These are phyloP conservation scores for Vachellia pachyceras DNA, from an alignment of 306 rosid genomes.

Conservation along the genomic window DNA sequence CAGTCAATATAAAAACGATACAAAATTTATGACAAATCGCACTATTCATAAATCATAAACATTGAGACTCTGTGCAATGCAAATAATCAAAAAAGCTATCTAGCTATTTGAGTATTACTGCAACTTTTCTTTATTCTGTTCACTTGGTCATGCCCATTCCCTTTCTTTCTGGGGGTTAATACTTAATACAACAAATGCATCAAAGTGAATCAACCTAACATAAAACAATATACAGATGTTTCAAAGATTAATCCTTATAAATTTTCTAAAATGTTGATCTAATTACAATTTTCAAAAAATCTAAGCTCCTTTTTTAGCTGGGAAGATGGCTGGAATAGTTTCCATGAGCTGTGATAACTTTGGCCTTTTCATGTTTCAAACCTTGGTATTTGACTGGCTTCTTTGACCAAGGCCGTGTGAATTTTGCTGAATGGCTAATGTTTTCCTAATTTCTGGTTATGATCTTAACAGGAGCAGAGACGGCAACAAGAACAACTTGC, in stretches of 20 bases:
- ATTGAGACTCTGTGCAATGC: neutral
- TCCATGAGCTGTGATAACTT: slow-evolving; percentile 12
- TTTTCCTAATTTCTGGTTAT: slow-evolving; percentile 2
- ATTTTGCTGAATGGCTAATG: neutral
- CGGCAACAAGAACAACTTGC: slow-evolving; percentile 71
- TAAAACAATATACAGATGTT: neutral
- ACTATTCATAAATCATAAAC: too few relatives aligned
- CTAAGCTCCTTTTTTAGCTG: slow-evolving; percentile 4
- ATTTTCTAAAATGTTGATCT: slow-evolving; percentile 8
- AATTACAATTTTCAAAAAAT: neutral
- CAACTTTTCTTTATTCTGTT: slow-evolving; percentile 5
- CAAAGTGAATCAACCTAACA: slow-evolving; percentile 2
- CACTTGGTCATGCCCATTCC: neutral
- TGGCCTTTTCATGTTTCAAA: neutral
- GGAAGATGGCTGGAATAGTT: slow-evolving; percentile 12
- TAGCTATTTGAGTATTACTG: neutral
- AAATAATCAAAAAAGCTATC: neutral
- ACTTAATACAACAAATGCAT: neutral
- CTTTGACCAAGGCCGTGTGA: slow-evolving; percentile 7
- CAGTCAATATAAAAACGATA: neutral
- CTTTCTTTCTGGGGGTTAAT: neutral
- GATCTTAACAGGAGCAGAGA: slow-evolving; percentile 69
- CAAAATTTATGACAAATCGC: too few relatives aligned
- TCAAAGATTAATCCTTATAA: neutral
- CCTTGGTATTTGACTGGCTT: slow-evolving; percentile 1